Conservation (phyloP, 2,329 filamentous ascomycete genomes). For the Helotiales sp. region DNA sequence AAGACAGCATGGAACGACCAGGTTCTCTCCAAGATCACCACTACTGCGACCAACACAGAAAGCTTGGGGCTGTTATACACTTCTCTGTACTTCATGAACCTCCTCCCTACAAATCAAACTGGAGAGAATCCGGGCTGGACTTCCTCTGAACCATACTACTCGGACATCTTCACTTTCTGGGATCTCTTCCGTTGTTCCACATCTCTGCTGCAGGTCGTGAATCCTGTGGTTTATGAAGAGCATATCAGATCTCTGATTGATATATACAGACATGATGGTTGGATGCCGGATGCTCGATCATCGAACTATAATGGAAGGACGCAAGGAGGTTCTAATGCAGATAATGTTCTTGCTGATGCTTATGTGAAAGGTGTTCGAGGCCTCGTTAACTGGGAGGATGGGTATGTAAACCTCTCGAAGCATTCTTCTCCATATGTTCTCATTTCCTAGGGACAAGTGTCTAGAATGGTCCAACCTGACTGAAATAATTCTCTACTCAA, state of each 20-base stretch:
- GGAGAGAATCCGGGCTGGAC: slow-evolving; percentile 69
- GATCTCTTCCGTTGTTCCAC: slow-evolving; percentile 63
- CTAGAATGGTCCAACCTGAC: too few species aligned
- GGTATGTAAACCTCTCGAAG: too few species aligned
- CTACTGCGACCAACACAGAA: slow-evolving; percentile 53
- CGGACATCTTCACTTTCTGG: slow-evolving; percentile 73
- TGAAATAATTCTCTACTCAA: too few species aligned
- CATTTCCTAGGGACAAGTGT: too few species aligned
- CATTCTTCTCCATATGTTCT: too few species aligned
- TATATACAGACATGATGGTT: slow-evolving; percentile 65
- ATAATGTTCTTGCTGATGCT: slow-evolving; percentile 72
- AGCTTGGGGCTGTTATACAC: slow-evolving; percentile 65
- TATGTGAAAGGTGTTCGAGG: slow-evolving; percentile 66
- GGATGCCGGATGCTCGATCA: slow-evolving; percentile 64
- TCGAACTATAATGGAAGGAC: slow-evolving; percentile 69
- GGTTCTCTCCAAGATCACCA: slow-evolving; percentile 63
- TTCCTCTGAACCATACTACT: slow-evolving; percentile 67
- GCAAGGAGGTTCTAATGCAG: slow-evolving; percentile 69
- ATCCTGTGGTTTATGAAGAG: slow-evolving; percentile 63
- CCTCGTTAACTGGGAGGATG: slow-evolving; percentile 62
- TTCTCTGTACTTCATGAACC: slow-evolving; percentile 55
- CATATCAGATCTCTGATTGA: slow-evolving; percentile 68
- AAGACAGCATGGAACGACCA: slow-evolving; percentile 58
- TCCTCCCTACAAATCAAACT: slow-evolving; percentile 61
- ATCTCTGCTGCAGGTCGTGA: slow-evolving; percentile 63